Evolutionary conservation across 148 eudicot species (phyloP).

Genomic region (Fagopyrum tataricum): DNA sequence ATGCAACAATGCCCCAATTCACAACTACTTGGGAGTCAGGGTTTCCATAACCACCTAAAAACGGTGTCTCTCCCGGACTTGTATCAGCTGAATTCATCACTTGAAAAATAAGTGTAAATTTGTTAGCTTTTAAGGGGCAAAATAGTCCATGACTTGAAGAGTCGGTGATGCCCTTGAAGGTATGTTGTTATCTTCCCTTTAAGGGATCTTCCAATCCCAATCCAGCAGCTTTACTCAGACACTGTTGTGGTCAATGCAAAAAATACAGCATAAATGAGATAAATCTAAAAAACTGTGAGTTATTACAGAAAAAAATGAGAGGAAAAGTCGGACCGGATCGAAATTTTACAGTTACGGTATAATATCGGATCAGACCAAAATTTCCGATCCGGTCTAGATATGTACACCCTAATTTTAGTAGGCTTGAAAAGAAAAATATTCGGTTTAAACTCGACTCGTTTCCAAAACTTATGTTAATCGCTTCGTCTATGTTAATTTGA

Average conservation of each 20-base stretch:
- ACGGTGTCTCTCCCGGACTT: neutral
- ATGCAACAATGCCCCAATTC: no score
- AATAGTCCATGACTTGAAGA: neutral
- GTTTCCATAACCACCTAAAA: neutral
- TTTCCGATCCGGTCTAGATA: no score
- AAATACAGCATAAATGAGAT: neutral
- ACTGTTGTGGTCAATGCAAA: neutral
- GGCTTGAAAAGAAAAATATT: no score
- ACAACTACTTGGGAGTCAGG: neutral
- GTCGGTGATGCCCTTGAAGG: neutral
- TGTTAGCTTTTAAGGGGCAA: neutral
- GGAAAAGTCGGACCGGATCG: neutral
- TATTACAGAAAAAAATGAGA: neutral
- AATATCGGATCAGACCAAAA: no score
- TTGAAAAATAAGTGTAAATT: neutral
- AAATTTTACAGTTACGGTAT: no score
- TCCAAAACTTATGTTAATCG: no score
- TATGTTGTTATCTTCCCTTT: neutral
- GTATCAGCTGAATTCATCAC: neutral
- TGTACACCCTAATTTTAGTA: no score
- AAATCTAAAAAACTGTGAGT: neutral
- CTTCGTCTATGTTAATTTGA: no score
- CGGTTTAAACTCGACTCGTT: no score
- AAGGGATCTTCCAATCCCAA: neutral
- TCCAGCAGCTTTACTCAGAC: neutral